Base-by-base conservation (phyloP, 2,329 filamentous ascomycete genomes). In the Thelonectria blattea region DNA sequence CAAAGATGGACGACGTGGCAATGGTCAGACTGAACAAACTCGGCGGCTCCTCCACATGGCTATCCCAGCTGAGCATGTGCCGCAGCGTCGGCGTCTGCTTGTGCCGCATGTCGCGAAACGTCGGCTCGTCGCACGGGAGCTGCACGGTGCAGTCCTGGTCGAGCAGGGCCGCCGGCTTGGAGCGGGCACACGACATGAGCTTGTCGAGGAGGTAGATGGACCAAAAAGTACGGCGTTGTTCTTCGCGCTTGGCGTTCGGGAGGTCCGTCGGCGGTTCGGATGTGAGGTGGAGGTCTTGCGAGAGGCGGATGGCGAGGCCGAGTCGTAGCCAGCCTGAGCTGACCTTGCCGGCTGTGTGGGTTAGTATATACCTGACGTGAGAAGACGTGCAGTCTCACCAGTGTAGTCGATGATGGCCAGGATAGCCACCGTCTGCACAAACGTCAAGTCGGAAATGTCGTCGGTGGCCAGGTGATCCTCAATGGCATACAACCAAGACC, bases 201-300 rank as follows among this genome's bases (percentile, higher is more conserved):
- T 71, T 71, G 56, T 78, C 76, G 1, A 77, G 64, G 7, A 78
- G 67, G 54, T 77, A 78, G 18, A 78, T 66, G 3, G 76, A 78
- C 76, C 76, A 78, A 48, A 77, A 78, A 0, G 73, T 69, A 11
- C 72, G 62, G 5, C 75, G 64, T n/a, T 73, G 67, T 56, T 78
- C 75, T 54, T 76, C 75, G 49, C 68, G 64, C 22, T 75, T 69
- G 5, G 60, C 51, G 14, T 50, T 53, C 3, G 64, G 32, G 6
- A 74, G 64, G 30, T 46, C n/a, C 1, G 37, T 8, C 1, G 63
- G 52, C 1, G 73, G 71, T 41, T 78, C 75, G 8, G 66, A 50
- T 68, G 74, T 76, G 32, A 78, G 68, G 12, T 68, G 62, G 11
- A 76, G 49, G 42, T 73, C 75, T 58, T 77, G 75, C 1, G 73